phyloP scores from a whole-genome alignment of 768 basidiomycete genomes.

The Tremella mesenterica region DNA sequence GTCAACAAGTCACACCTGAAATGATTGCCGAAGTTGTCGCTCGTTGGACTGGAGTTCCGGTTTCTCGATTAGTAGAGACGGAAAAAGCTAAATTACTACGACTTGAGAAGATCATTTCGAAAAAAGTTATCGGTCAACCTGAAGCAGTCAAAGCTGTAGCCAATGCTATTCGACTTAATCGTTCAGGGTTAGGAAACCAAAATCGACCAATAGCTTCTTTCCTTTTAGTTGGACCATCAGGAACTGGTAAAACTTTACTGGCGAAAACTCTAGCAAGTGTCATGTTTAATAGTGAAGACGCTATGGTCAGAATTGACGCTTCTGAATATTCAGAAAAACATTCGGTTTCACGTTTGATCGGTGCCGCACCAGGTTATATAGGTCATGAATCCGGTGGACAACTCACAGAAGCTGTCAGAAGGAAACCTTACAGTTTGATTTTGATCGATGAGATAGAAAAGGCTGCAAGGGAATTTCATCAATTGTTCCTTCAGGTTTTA shows the following conservation, averaged over 20 bases:
- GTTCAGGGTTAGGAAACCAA: constrained; percentile 42
- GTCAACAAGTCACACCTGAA: constrained; percentile 52
- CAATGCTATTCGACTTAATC: constrained; percentile 45
- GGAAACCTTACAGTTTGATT: constrained; percentile 44
- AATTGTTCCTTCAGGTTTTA: constrained; percentile 47
- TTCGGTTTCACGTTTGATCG: constrained; percentile 42
- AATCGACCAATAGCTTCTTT: constrained; percentile 45
- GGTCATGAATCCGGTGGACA: constrained; percentile 44
- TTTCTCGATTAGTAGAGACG: constrained; percentile 56
- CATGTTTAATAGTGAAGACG: constrained; percentile 45
- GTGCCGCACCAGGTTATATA: constrained; percentile 44
- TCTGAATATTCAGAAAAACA: constrained; percentile 62
- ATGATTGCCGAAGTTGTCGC: constrained; percentile 22
- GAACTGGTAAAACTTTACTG: constrained; percentile 45
- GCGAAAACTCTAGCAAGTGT: constrained; percentile 44
- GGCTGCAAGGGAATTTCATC: constrained; percentile 46
- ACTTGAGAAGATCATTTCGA: constrained; percentile 43
- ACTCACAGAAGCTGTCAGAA: constrained; percentile 43
- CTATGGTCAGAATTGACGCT: constrained; percentile 44
- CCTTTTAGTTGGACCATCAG: constrained; percentile 44
- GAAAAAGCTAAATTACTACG: constrained; percentile 44
- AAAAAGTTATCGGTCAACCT: constrained; percentile 67
- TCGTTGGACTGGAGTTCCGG: constrained; percentile 62
- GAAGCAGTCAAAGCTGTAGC: constrained; percentile 49
- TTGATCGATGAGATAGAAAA: constrained; percentile 48